These are phyloP conservation scores for Panicum miliaceum DNA, from an alignment of 176 grass and related monocot species.

Conservation along the genomic window DNA sequence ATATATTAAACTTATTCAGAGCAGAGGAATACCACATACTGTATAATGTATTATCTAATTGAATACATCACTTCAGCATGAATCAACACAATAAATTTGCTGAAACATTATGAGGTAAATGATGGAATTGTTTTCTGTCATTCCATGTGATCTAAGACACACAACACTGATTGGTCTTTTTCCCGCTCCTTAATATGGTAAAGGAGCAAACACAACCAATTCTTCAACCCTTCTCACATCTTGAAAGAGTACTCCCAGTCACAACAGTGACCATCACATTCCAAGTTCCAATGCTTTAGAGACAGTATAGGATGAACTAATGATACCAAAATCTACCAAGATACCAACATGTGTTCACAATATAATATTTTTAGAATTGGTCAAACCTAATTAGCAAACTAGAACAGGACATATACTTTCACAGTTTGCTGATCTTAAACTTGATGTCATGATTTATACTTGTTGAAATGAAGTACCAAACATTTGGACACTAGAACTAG, in stretches of 20 bases:
- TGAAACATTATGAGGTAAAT: background rate
- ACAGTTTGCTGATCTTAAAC: background rate
- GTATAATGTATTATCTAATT: background rate
- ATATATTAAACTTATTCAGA: constrained; percentile 1
- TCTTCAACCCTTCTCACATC: background rate
- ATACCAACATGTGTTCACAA: background rate
- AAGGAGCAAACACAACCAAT: no score
- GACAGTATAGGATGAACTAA: background rate
- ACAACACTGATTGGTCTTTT: background rate
- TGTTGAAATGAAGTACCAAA: background rate
- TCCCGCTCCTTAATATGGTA: background rate
- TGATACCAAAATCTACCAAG: background rate
- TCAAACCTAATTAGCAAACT: background rate
- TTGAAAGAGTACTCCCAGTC: background rate
- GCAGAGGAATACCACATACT: background rate
- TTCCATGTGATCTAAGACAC: background rate
- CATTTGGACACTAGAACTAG: background rate
- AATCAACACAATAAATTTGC: background rate
- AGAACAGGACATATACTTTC: background rate
- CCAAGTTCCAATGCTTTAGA: background rate
- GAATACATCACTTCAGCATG: background rate
- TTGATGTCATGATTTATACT: background rate
- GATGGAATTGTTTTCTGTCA: background rate
- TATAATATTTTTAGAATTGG: background rate
- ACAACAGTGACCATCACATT: background rate